Base-by-base conservation (phyloP, 1,284 basidiomycete species). In the Hymenochaete sp. region DNA sequence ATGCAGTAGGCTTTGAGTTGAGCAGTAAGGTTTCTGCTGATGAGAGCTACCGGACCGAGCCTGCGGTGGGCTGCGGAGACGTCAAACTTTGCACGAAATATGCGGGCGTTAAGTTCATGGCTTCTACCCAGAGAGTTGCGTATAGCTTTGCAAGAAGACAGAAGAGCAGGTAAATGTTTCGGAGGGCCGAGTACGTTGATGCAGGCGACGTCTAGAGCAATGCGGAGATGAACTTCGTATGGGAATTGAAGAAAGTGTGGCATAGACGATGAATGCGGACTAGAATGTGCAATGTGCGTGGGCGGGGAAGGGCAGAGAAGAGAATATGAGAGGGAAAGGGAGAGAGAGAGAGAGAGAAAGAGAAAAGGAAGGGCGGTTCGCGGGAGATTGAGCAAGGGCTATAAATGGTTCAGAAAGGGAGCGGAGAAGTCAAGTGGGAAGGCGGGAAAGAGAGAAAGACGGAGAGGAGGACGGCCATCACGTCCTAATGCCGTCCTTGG, bases 51-150 rank as follows among this genome's bases (percentile, higher is more conserved):
- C 0, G 65, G 62, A 6, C 62, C 59, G 47, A 81, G 68, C 19
- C 87, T 69, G 13, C 87, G 70, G 44, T 65, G 57, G 1, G 71
- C 67, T 1, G 82, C 73, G 5, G 63, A 64, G 7, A 56, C 51
- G 59, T 88, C 85, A 62, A 88, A 89, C 53, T 69, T 71, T 52
- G 61, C 52, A 14, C 66, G 65, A 59, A 79, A 88, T 24, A 89
- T 68, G 32, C 65, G 57, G 0, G 77, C 70, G 55, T 78, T 79
- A 42, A 90, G 68, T 14, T 68, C 57, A 6, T 70, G 53, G 6
- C 50, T 38, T 41, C 59, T 55, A 9, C 70, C 72, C 49, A 86
- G 67, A 1, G 59, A 44, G 29, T 53, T 9, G 57, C 76, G 48
- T 14, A 86, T 54, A 32, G 59, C 49, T 4, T 56, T 63, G 50